phyloP scores from a whole-genome alignment of 2,329 filamentous ascomycete species.

The Talaromyces sp. region DNA sequence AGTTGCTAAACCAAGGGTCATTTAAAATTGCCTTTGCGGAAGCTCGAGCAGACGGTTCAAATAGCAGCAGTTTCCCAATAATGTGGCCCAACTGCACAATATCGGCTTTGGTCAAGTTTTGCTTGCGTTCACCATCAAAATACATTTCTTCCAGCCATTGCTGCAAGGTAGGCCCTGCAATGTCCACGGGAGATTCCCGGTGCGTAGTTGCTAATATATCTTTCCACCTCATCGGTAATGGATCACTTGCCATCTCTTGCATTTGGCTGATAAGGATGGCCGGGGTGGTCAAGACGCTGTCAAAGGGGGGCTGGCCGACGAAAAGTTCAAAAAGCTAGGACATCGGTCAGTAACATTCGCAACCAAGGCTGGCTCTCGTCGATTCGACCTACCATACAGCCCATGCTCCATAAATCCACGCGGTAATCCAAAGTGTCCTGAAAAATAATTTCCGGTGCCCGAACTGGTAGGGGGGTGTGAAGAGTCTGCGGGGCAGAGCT shows the following conservation, averaged over 20 bases:
- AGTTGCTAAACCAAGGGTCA: conserved; percentile 16
- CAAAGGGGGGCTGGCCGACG: conserved; percentile 33
- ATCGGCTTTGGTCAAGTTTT: conserved; percentile 19
- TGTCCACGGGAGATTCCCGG: conserved; percentile 11
- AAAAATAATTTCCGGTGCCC: conserved; percentile 36
- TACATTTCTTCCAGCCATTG: conserved; percentile 35
- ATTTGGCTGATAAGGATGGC: conserved; percentile 30
- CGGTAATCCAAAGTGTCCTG: conserved; percentile 28
- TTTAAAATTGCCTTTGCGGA: conserved; percentile 20
- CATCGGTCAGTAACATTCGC: conserved; percentile 10
- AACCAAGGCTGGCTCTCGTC: neutral
- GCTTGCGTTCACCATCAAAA: conserved; percentile 25
- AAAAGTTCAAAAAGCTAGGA: conserved; percentile 35
- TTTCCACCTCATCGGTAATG: conserved; percentile 31
- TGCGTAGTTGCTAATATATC: conserved; percentile 22
- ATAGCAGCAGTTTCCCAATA: conserved; percentile 18
- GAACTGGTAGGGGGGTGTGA: conserved; percentile 26
- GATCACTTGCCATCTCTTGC: conserved; percentile 28
- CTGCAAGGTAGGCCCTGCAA: conserved; percentile 20
- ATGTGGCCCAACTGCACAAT: conserved; percentile 19
- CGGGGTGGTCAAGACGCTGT: conserved; percentile 30
- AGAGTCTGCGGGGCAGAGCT: neutral
- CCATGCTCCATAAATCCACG: conserved; percentile 36
- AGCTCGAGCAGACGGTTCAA: conserved; percentile 22
- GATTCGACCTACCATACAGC: conserved; percentile 27